Evolutionary conservation across 176 grass and related monocot species (phyloP), one percentile per base, ranked within the genome.

Genomic region (Eremochloa ophiuroides): DNA sequence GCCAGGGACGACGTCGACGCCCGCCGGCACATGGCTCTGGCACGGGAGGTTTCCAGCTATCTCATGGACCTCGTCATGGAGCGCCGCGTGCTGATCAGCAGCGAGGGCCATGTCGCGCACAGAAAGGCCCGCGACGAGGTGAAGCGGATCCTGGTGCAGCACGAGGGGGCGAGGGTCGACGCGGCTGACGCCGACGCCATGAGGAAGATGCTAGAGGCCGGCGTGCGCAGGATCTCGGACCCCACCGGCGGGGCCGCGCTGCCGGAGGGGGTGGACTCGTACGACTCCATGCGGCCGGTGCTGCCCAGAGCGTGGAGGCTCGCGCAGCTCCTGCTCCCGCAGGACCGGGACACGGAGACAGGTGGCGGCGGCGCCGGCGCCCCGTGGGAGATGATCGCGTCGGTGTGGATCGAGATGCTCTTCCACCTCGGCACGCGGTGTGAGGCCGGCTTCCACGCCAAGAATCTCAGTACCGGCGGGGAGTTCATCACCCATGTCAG

Each of bases 401-500:
- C 63, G 0, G 63, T 80, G 2, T 53, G 63, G 63, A 39, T 80
- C 18, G 77, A 80, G 77, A 80, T 68, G 62, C 62, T 80, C 16
- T 78, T 68, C 77, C 77, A 80, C n/a, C 31, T 80, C 4, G 31
- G 63, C 13, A 8, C 63, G 0, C 13, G 30, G 3, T 80, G 77
- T 5, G 63, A 68, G 22, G 30, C 63, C 8, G 77, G 43, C 1
- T 68, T 80, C 77, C 77, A 80, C 63, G 29, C 63, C 6, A 55
- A 80, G 13, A 53, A 17, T 1, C 62, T 80, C n/a, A 26, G 29
- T 7, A 34, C 58, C 0, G 75, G 75, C 58, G 75, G 75, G 10
- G 75, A 78, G 60, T 78, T n/a, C 75, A 78, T 78, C 77, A 80
- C 77, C 44, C 78, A 80, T 80, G 77, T 80, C 31, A 53, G 77